Conservation (phyloP, 2,329 filamentous ascomycete genomes). For the Raffaelea albimanens region DNA sequence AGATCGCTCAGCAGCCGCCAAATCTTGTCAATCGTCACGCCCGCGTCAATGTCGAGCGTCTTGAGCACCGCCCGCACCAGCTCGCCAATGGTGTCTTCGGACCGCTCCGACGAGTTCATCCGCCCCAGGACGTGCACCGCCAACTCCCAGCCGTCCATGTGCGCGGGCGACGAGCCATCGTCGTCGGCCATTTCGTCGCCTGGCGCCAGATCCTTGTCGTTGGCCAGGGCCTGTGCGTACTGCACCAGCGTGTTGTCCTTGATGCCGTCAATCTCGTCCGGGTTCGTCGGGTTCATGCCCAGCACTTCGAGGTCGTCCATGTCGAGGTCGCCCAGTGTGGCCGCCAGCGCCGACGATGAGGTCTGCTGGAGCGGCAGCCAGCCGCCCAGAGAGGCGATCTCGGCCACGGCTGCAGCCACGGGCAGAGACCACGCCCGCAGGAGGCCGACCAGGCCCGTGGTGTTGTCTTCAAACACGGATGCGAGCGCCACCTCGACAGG, state of each 20-base stretch:
- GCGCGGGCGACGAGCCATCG: constrained; percentile 9
- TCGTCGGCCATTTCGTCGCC: constrained; percentile 3
- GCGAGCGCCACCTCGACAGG: constrained; percentile 73
- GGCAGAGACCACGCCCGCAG: constrained; percentile 73
- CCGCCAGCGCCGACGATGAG: constrained; percentile 48
- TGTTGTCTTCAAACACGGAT: constrained; percentile 72
- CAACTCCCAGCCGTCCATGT: constrained; percentile 77
- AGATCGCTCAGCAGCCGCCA: constrained; percentile 69
- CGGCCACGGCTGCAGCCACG: constrained; percentile 67
- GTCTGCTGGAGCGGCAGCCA: constrained; percentile 62
- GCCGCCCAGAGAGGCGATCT: constrained; percentile 72
- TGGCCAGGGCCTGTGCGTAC: constrained; percentile 63
- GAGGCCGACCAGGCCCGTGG: constrained; percentile 65
- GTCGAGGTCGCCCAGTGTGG: constrained; percentile 53
- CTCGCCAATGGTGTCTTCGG: constrained; percentile 64
- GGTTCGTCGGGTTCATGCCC: constrained; percentile 50
- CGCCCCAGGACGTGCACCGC: constrained; percentile 75
- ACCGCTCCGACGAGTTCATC: constrained; percentile 62
- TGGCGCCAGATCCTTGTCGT: constrained; percentile 37
- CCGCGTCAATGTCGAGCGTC: constrained; percentile 53
- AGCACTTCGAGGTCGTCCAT: constrained; percentile 79
- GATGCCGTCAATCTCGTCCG: constrained; percentile 52
- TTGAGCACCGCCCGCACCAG: constrained; percentile 60
- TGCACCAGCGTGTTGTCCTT: constrained; percentile 71
- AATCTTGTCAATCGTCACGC: constrained; percentile 68